Evolutionary conservation across 768 basidiomycete genomes (phyloP), one percentile per base, ranked within the genome.

Genomic region (Tulasnella calospora): DNA sequence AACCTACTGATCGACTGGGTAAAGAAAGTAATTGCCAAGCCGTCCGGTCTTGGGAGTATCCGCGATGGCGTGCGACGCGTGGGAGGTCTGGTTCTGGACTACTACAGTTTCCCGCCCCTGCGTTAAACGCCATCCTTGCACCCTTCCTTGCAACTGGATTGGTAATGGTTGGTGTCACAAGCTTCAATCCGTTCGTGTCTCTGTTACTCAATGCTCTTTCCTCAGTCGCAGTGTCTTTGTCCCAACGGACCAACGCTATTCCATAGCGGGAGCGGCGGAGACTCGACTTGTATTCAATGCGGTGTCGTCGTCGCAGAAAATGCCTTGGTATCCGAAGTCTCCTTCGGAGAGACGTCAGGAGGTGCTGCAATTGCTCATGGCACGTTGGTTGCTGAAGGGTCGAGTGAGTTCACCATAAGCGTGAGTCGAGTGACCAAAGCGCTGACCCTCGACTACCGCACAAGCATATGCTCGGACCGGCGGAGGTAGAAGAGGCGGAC

Each of bases 361-460:
- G 98, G 98, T 35, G 94, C 96, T 6, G 96, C 97, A 1, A 94
- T 98, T 87, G 96, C 98, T 1, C 93, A 96, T 82, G 98, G 98
- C 2, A 91, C 92, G 3, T 98, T 94, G 82, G 95, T 99, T 17
- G 94, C 89, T 0, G 92, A 94, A 82, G 94, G 94, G 77, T 91
- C 96, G 70, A 96, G 96, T 98, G 82, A 84, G 93, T 89, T 36
- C 17, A n/a, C 15, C 40, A 35, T 15, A n/a, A 33, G 69, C n/a
- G 23, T 73, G 17, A 41, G 55, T 78, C 74, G n/a, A 30, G 19
- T 38, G 46, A 33, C 57, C 57, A 61, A 21, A 23, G 55, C n/a
- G 12, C 23, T 57, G 69, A 73, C 46, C 30, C 9, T 27, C 23
- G 57, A 27, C 75, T 67, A 38, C 21, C 27, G 19, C 47, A 21